Conservation (phyloP, 2,329 filamentous ascomycete species). For the Myrmaecium sp. region DNA sequence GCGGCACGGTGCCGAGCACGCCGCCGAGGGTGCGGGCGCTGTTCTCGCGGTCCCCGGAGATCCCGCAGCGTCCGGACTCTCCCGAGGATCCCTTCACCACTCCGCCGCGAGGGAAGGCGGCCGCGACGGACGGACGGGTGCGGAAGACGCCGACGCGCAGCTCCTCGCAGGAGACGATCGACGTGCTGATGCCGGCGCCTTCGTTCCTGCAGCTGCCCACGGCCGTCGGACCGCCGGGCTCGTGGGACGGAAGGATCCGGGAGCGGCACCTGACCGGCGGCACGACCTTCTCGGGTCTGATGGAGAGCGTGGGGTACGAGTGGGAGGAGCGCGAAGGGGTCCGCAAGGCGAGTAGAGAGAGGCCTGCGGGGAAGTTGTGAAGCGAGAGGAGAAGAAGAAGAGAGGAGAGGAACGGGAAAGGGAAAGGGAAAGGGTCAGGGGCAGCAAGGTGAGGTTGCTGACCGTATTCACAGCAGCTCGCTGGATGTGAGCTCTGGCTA, state of each 20-base stretch:
- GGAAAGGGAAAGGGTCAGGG: no score
- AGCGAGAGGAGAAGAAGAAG: no score
- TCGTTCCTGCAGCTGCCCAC: slow-evolving; percentile 17
- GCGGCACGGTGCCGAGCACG: neutral
- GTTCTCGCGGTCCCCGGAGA: slow-evolving; percentile 3
- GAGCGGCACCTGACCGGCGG: slow-evolving; percentile 13
- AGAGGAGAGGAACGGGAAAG: no score
- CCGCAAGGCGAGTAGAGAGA: no score
- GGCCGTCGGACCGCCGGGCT: slow-evolving; percentile 9
- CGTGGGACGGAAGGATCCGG: slow-evolving; percentile 10
- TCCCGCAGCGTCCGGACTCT: slow-evolving; percentile 1
- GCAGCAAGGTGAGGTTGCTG: no score
- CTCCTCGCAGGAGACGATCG: slow-evolving; percentile 26
- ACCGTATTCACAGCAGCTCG: no score
- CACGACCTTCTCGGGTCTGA: slow-evolving; percentile 25
- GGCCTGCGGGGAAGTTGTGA: no score
- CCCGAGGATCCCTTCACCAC: no score
- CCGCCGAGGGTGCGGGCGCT: slow-evolving; percentile 1
- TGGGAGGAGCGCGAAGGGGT: slow-evolving; percentile 8
- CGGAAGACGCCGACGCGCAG: no score
- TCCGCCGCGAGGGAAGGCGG: no score
- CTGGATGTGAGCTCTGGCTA: no score
- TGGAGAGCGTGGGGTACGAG: slow-evolving; percentile 25
- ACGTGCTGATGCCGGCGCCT: slow-evolving; percentile 24
- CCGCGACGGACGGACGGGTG: slow-evolving; percentile 3